Base-by-base conservation (phyloP, 164 flowering plant species). In the Malania oleifera region DNA sequence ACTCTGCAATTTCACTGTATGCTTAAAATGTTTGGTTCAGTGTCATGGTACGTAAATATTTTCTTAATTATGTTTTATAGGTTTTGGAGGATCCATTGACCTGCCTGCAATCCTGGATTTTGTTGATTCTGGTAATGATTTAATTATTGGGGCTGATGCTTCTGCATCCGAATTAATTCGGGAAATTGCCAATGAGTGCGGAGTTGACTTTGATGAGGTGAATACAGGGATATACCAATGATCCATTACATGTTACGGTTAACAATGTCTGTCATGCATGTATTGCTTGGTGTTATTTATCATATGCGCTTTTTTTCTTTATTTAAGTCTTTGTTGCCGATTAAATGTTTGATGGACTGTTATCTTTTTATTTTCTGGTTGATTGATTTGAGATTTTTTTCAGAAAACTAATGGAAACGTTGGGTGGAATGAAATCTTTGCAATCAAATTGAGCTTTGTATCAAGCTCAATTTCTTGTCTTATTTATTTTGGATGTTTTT, bases 161-260 rank as follows among this genome's bases (percentile, higher is more conserved):
- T 73, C 81, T 48, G 84, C 98, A 0, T 87, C 98, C 17, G 96
- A 91, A 60, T 73, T 95, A 72, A 82, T 91, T 71, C 77, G 87
- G 5, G 85, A 86, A 41, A 77, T 95, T 55, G 96, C 90, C 15
- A 72, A 78, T 0, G 96, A 95, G 59, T 85, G 96, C 56, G 98
- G 99, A 38, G 98, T 85, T 67, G 96, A 91, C 55, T 95, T 91
- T 61, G 98, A 91, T 74, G 98, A 91, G 89, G 99, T 82, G 12
- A 60, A 67, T 47, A 37, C 7, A 15, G 26, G 38, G 25, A 13
- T 6, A 20, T 46, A 20, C 14, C 26, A 1, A 46, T 22, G 13
- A 20, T 1, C 9, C 46, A 0, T 46, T 46, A 9, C 9, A 31
- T 4, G 4, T 31, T 31, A 9, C 4, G n/a, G 25, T 43, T 2